Percentiles rank a stretch among this genome's conserved stretches.
Evolutionary conservation across 2,329 filamentous ascomycete genomes (phyloP).

Genomic region (Colletotrichum orbiculare): DNA sequence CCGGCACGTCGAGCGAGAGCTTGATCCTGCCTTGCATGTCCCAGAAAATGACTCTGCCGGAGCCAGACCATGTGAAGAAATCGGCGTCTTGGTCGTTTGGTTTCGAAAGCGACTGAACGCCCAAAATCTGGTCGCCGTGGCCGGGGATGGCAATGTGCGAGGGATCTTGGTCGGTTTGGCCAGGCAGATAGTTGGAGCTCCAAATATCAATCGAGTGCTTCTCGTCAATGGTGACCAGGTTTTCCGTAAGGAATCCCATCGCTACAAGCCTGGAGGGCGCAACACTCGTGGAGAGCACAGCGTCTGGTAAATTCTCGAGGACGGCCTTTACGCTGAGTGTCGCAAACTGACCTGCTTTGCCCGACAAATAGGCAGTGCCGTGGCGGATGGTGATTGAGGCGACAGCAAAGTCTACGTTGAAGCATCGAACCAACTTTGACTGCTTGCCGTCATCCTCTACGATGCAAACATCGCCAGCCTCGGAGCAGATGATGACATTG

Average conservation of each 20-base stretch:
- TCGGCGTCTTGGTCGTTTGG: constrained; percentile 72
- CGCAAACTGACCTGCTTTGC: constrained; percentile 70
- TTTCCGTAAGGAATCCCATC: constrained; percentile 74
- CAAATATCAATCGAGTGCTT: constrained; percentile 80
- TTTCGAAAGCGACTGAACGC: constrained; percentile 73
- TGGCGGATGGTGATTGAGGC: constrained; percentile 73
- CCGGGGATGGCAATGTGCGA: constrained; percentile 69
- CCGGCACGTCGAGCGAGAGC: constrained; percentile 71
- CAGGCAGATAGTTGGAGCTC: constrained; percentile 58
- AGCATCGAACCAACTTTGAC: constrained; percentile 75
- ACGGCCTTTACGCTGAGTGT: constrained; percentile 63
- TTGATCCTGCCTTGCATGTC: constrained; percentile 76
- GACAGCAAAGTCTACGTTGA: constrained; percentile 74
- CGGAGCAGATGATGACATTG: constrained; percentile 85
- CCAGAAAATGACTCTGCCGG: constrained; percentile 88
- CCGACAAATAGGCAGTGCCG: constrained; percentile 73
- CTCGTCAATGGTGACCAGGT: constrained; percentile 80
- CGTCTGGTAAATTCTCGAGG: constrained; percentile 53
- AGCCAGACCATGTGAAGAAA: constrained; percentile 90
- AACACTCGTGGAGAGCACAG: constrained; percentile 52
- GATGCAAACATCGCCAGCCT: constrained; percentile 89
- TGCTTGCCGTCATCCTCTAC: constrained; percentile 80
- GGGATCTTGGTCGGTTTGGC: constrained; percentile 48
- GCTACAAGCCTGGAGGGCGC: constrained; percentile 66
- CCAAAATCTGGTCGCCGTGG: constrained; percentile 74